A percentile compares a stretch with the other conserved stretches of the same genome.
Conservation (phyloP, 352 stramenopile species). For the Thraustotheca clavata region DNA sequence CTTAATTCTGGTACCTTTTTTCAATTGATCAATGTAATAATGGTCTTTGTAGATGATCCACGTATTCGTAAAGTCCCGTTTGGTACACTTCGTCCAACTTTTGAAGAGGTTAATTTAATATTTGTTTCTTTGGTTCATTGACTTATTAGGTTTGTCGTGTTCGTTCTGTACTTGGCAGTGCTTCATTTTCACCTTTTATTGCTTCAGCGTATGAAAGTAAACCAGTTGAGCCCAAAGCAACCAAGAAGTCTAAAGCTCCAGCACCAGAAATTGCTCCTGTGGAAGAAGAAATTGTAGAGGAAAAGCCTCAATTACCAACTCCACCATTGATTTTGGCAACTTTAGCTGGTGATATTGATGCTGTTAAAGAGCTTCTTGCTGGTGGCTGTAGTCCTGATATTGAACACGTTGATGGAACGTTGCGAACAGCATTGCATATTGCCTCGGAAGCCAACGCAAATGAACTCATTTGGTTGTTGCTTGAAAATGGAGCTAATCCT, state of each 20-base stretch:
- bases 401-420: conserved; percentile 47
- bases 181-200: conserved; percentile 38
- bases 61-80: conserved; percentile 75
- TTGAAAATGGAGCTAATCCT: conserved; percentile 80
- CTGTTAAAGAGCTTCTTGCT: conserved; percentile 34
- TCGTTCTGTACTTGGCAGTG: conserved; percentile 53
- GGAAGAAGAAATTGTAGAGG: not conserved
- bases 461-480: conserved; percentile 52
- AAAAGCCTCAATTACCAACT: not conserved
- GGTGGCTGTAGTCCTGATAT: conserved; percentile 28
- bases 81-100: conserved; percentile 75
- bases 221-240: not conserved
- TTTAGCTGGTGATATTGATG: conserved; percentile 25
- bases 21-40: conserved; percentile 6
- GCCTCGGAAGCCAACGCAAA: conserved; percentile 39
- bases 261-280: not conserved
- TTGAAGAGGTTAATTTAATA: too few species aligned
- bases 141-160: conserved; percentile 46
- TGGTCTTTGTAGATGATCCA: conserved; percentile 32
- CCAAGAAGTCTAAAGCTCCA: not conserved
- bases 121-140: conserved; percentile 15
- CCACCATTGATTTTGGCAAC: conserved; percentile 22
- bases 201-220: conserved; percentile 4
- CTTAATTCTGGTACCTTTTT: conserved; percentile 29
- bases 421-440: conserved; percentile 76